Evolutionary conservation across 129 eudicot genomes (phyloP), one percentile per base, ranked within the genome.

Genomic region (Helianthus annuus): DNA sequence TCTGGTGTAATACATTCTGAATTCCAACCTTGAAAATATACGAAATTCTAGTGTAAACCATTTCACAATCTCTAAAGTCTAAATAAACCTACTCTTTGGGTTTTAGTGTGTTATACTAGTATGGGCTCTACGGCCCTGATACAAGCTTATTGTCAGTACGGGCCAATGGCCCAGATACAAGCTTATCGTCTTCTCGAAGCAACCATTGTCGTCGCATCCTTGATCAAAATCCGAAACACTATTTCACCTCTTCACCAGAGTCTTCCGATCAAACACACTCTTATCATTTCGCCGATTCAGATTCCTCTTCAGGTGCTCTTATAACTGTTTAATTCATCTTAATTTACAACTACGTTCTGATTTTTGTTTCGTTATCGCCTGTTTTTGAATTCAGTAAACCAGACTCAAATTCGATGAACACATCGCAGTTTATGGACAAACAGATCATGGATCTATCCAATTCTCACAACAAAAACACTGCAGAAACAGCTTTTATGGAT

Each of bases 361-460:
- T 51, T 13, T 1, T 7, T 22, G 10, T 40, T 12, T 64, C 12
- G 10, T 6, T 39, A 34, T 70, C 10, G 58, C 54, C 17, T 54
- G 60, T 48, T 59, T 46, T 11, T 66, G 42, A 61, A 62, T 56
- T 69, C 5, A 48, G 53, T 36, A 48, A 52, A n/a, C 51, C 32
- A 22, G 56, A 46, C 10, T 4, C 52, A 2, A 73, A 61, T 46
- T 83, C 80, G 76, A 94, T 94, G 98, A 87, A 90, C 69, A 78
- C 97, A 55, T 86, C 91, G 75, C 81, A 81, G 86, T 94, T 65
- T 71, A 90, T 88, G 97, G 98, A 94, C 82, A 94, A 94, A 71
- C 97, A 94, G 83, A 94, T 94, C 74, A 94, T 94, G 98, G 97
- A 94, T 86, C 92, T 94, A 67, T 84, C 96, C 29, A 82, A 85